A percentile compares a stretch with the other conserved stretches of the same genome.
Conservation (phyloP, 78 protist genomes). For the Chrysochromulina parva region DNA sequence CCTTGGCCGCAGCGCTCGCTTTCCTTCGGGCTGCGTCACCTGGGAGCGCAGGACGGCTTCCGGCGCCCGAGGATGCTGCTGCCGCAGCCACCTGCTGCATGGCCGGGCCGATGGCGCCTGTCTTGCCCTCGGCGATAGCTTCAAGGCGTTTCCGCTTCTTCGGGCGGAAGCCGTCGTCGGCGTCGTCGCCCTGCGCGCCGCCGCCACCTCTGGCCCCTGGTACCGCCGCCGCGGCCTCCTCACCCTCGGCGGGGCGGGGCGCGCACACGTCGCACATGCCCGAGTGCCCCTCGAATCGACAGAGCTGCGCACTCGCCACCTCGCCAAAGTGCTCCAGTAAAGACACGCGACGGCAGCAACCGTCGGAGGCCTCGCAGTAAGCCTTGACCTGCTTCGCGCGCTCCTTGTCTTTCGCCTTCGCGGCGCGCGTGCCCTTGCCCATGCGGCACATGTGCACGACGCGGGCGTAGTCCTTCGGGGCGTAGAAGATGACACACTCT, state of each 20-base stretch:
- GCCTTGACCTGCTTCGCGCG: neutral
- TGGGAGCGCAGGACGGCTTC: too few species aligned
- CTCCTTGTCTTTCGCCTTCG: neutral
- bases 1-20: too few species aligned
- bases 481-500: neutral
- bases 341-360: neutral
- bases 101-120: too few species aligned
- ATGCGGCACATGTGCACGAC: neutral
- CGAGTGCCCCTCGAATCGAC: neutral
- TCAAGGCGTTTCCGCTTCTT: too few species aligned
- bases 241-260: neutral
- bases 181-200: too few species aligned
- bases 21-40: too few species aligned
- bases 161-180: too few species aligned
- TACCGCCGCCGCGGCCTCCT: too few species aligned
- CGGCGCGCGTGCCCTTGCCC: neutral
- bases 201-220: too few species aligned
- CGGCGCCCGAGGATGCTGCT: too few species aligned
- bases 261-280: neutral
- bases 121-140: too few species aligned
- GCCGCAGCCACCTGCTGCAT: too few species aligned
- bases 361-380: neutral
- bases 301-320: neutral
- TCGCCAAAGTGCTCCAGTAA: neutral
- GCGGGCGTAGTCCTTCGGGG: neutral